A percentile compares a stretch with the other conserved stretches of the same genome.
Evolutionary conservation across 2,329 filamentous ascomycete species (phyloP).

Genomic region (Fusarium sp.): DNA sequence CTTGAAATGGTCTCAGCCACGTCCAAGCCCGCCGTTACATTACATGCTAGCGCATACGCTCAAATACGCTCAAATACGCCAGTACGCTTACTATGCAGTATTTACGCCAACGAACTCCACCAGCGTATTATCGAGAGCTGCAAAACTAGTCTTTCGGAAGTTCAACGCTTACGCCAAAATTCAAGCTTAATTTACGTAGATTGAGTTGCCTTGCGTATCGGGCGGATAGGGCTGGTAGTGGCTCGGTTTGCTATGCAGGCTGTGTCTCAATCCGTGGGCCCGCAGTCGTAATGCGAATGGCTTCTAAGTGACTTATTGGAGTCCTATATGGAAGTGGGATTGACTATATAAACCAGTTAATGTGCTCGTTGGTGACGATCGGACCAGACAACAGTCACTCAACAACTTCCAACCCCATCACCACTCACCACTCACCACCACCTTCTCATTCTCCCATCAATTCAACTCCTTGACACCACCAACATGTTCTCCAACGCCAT

Average conservation of each 20-base stretch:
- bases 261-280: neutral
- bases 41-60: neutral
- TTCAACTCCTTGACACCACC: neutral
- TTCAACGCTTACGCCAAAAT: neutral
- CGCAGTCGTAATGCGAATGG: neutral
- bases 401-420: neutral
- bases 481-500: constrained; percentile 16
- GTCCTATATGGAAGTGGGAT: rapidly evolving
- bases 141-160: too few species aligned
- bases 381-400: neutral
- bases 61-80: constrained; percentile 19
- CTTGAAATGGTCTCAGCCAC: rapidly evolving
- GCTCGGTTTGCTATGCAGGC: neutral
- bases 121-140: neutral
- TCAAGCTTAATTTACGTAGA: neutral
- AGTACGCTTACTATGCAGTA: neutral
- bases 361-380: neutral
- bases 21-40: neutral
- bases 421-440: neutral
- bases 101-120: neutral
- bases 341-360: constrained; percentile 11
- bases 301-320: too few species aligned
- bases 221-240: neutral
- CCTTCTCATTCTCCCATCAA: neutral
- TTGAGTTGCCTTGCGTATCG: neutral